A percentile compares a stretch with the other conserved stretches of the same genome.
Evolutionary conservation across 495 filamentous ascomycete species (phyloP).

Genomic region (Glutinoglossum americanum): DNA sequence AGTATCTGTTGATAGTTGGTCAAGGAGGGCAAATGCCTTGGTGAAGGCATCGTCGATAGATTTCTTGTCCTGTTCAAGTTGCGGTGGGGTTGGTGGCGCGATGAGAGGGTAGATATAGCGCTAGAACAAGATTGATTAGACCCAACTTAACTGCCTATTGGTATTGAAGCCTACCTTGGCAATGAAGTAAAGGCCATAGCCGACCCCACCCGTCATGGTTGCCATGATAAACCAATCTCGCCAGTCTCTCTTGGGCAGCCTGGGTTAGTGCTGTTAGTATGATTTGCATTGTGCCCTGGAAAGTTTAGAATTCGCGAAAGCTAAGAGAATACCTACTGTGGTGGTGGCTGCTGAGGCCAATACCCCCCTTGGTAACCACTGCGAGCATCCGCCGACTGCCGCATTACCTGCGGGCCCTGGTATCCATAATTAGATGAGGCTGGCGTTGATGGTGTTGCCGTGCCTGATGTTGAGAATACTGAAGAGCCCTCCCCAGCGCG

Average conservation of each 20-base stretch:
- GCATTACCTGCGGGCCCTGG: slow-evolving; percentile 23
- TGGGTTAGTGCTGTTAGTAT: slow-evolving; percentile 7
- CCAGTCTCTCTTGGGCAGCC: slow-evolving; percentile 69
- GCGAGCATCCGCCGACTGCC: slow-evolving; percentile 22
- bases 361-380: slow-evolving; percentile 38
- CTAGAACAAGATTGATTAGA: slow-evolving; percentile 18
- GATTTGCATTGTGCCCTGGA: no score
- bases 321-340: slow-evolving; percentile 25
- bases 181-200: slow-evolving; percentile 70
- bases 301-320: no score
- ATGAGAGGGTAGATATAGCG: slow-evolving; percentile 84
- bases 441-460: slow-evolving; percentile 16
- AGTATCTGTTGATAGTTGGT: slow-evolving; percentile 80
- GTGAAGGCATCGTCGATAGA: slow-evolving; percentile 81
- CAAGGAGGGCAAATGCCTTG: slow-evolving; percentile 73
- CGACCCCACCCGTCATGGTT: slow-evolving; percentile 65
- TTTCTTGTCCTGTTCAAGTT: slow-evolving; percentile 81
- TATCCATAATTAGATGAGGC: slow-evolving; percentile 10
- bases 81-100: slow-evolving; percentile 77
- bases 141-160: not conserved
- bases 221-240: slow-evolving; percentile 97
- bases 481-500: slow-evolving; percentile 37
- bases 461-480: slow-evolving; percentile 18
- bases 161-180: slow-evolving; percentile 37
- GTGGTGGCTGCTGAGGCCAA: slow-evolving; percentile 47